Evolutionary conservation across 1,284 basidiomycete species (phyloP).

Genomic region (Caloboletus inedulis): DNA sequence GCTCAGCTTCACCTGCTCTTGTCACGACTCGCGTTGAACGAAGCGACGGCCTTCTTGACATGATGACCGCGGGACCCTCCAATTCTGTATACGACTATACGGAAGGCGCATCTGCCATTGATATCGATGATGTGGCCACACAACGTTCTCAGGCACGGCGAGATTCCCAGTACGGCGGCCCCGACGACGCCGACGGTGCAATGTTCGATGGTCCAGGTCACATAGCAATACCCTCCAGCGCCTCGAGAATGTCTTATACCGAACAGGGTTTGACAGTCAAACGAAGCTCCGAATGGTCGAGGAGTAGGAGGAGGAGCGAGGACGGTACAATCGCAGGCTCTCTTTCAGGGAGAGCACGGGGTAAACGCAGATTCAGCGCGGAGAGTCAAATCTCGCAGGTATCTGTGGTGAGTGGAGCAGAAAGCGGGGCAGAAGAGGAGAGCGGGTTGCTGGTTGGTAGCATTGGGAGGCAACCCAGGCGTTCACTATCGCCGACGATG

Average conservation of each 20-base stretch:
- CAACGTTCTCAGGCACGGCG: conserved; percentile 50
- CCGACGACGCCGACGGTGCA: conserved; percentile 52
- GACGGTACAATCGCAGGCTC: conserved; percentile 35
- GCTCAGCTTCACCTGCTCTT: background rate
- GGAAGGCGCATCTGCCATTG: conserved; percentile 74
- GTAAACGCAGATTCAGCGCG: conserved; percentile 44
- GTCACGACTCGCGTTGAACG: background rate
- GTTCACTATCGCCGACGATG: conserved; percentile 41
- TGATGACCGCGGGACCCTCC: conserved; percentile 15
- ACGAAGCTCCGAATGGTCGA: conserved; percentile 56
- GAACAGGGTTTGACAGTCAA: conserved; percentile 42
- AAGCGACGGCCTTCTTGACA: background rate
- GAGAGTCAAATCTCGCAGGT: conserved; percentile 45
- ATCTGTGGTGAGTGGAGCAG: conserved; percentile 28
- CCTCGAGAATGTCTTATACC: conserved; percentile 70
- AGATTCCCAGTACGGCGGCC: conserved; percentile 57
- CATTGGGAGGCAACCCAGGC: conserved; percentile 26
- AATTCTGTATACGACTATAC: conserved; percentile 61
- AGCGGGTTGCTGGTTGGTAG: conserved; percentile 26
- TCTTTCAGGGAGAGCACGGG: conserved; percentile 30
- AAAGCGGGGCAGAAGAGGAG: conserved; percentile 25
- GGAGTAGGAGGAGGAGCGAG: conserved; percentile 50
- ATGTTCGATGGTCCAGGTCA: conserved; percentile 79
- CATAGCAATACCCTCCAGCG: conserved; percentile 67
- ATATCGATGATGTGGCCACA: conserved; percentile 58